Conservation (phyloP, 1,139 yeast species). For the Hansenula anomala region DNA sequence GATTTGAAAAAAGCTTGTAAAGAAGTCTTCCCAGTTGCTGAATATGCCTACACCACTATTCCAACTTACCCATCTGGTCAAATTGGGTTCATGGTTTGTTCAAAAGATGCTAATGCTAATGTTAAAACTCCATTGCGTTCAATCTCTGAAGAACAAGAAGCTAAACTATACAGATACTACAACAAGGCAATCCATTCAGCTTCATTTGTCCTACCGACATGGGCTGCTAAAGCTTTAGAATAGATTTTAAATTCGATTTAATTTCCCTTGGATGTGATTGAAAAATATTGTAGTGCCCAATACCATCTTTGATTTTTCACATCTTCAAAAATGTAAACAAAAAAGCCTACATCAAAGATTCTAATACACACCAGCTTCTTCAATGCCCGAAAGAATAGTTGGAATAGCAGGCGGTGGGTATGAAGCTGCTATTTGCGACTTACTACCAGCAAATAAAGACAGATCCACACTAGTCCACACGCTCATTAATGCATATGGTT, state of each 20-base stretch:
- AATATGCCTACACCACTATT: conserved; percentile 81
- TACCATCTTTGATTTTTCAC: too few species aligned
- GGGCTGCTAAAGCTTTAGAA: conserved; percentile 53
- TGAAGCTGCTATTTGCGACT: conserved; percentile 32
- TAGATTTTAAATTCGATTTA: conserved; percentile 1
- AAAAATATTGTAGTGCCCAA: too few species aligned
- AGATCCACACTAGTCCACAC: conserved; percentile 43
- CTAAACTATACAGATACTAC: conserved; percentile 68
- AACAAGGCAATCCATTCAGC: conserved; percentile 77
- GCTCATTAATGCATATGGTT: conserved; percentile 38
- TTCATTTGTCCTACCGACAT: conserved; percentile 81
- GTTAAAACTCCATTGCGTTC: conserved; percentile 67
- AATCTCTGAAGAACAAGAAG: conserved; percentile 59
- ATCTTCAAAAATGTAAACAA: too few species aligned
- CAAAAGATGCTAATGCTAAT: conserved; percentile 61
- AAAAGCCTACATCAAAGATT: too few species aligned
- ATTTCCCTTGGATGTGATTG: too few species aligned
- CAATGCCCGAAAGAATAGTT: conserved; percentile 3
- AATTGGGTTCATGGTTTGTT: conserved; percentile 90
- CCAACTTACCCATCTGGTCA: conserved; percentile 96
- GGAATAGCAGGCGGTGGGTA: conserved; percentile 17
- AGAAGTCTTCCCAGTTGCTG: conserved; percentile 82
- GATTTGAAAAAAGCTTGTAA: conserved; percentile 71
- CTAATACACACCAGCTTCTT: too few species aligned
- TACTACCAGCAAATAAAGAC: conserved; percentile 47